Percentiles rank a stretch among this genome's conserved stretches.
phyloP scores from a whole-genome alignment of 495 filamentous ascomycete genomes.

The Penicillium verhagenii region DNA sequence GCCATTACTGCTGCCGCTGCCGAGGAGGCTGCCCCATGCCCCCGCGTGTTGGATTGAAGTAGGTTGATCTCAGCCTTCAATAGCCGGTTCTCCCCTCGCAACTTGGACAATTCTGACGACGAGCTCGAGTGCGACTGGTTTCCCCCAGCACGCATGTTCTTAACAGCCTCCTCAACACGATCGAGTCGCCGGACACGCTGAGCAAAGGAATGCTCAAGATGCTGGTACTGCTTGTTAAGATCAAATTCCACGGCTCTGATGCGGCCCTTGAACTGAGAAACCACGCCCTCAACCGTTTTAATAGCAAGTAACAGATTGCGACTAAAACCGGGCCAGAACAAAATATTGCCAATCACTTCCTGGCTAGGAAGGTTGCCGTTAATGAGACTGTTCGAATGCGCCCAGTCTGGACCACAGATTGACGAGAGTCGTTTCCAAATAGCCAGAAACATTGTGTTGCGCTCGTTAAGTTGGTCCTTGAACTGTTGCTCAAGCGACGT shows the following conservation, averaged over 20 bases:
- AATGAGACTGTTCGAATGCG: conserved; percentile 82
- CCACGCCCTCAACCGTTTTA: conserved; percentile 80
- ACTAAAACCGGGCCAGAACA: conserved; percentile 77
- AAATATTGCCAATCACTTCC: conserved; percentile 72
- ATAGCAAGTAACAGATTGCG: conserved; percentile 84
- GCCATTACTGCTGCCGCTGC: conserved; percentile 26
- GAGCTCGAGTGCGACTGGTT: conserved; percentile 41
- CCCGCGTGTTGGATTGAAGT: conserved; percentile 54
- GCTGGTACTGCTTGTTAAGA: conserved; percentile 85
- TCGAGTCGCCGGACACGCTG: conserved; percentile 83
- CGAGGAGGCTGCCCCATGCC: conserved; percentile 26
- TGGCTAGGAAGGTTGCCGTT: conserved; percentile 80
- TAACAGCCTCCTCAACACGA: conserved; percentile 72
- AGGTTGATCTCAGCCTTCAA: conserved; percentile 82
- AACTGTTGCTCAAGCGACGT: conserved; percentile 70
- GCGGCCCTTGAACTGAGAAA: conserved; percentile 76
- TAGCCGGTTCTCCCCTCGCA: conserved; percentile 76
- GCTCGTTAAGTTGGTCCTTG: conserved; percentile 83
- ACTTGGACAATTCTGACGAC: conserved; percentile 61
- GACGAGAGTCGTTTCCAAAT: conserved; percentile 85
- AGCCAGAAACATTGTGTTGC: conserved; percentile 79
- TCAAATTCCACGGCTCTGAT: conserved; percentile 84
- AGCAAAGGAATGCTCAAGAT: conserved; percentile 77
- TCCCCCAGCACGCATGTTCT: conserved; percentile 42
- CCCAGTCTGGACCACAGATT: conserved; percentile 90